These are phyloP conservation scores for Wickerhamomyces bovis DNA, from an alignment of 805 yeast species.

Conservation along the genomic window DNA sequence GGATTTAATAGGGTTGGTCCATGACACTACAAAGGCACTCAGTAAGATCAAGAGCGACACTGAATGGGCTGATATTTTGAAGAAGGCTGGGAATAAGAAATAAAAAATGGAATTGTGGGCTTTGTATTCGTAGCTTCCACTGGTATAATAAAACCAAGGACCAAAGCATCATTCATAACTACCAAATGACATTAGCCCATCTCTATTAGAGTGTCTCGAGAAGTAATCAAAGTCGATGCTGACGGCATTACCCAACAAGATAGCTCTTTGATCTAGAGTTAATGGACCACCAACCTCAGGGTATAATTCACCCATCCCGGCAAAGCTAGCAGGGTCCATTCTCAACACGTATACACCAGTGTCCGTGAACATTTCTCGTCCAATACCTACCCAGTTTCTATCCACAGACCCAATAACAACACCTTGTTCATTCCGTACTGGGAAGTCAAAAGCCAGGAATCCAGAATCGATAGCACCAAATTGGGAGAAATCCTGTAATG, in stretches of 20 bases:
- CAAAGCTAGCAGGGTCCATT: slow-evolving; percentile 69
- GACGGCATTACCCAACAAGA: slow-evolving; percentile 79
- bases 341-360: slow-evolving; percentile 87
- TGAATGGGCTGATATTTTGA: slow-evolving; percentile 31
- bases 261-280: slow-evolving; percentile 78
- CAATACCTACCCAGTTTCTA: slow-evolving; percentile 93
- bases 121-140: too few relatives aligned
- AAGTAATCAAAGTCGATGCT: slow-evolving; percentile 95
- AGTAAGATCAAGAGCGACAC: slow-evolving; percentile 30
- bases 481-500: slow-evolving; percentile 45
- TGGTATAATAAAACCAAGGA: too few relatives aligned
- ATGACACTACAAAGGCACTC: slow-evolving; percentile 39
- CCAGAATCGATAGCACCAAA: slow-evolving; percentile 88
- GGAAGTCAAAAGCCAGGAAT: slow-evolving; percentile 80
- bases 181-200: background rate
- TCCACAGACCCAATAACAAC: slow-evolving; percentile 70
- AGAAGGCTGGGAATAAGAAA: slow-evolving; percentile 20
- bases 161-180: slow-evolving; percentile 1
- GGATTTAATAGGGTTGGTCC: slow-evolving; percentile 46
- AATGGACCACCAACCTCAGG: slow-evolving; percentile 44
- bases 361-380: slow-evolving; percentile 89
- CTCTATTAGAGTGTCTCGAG: slow-evolving; percentile 74
- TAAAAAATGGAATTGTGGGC: background rate
- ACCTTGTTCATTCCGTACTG: slow-evolving; percentile 55
- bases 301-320: slow-evolving; percentile 47